Conservation (phyloP, 108 stramenopile genomes). For the Asterionellopsis glacialis region DNA sequence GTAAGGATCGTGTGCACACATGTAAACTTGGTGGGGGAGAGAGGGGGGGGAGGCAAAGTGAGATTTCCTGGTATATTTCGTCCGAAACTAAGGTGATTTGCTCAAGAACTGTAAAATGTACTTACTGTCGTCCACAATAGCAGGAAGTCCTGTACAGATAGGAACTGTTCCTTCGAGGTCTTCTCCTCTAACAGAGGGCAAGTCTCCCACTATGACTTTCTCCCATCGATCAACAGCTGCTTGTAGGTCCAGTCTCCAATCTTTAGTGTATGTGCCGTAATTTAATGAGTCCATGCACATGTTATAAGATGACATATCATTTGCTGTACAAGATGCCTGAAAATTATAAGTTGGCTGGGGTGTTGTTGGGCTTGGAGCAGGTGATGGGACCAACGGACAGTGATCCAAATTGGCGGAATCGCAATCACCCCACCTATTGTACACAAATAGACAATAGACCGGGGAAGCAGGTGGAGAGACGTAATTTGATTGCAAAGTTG, state of each 20-base stretch:
- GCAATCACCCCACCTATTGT: too few species aligned
- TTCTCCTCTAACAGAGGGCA: background rate
- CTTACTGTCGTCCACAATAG: constrained; percentile 1
- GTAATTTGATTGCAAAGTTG: too few species aligned
- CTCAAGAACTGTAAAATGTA: too few species aligned
- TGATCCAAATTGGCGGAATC: too few species aligned
- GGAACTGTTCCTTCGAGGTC: background rate
- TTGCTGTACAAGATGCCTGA: constrained; percentile 5
- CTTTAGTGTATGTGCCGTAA: background rate
- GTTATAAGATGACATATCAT: constrained; percentile 11
- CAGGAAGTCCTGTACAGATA: background rate
- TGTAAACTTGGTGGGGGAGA: constrained; percentile 5
- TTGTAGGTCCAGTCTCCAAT: constrained; percentile 15
- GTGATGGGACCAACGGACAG: too few species aligned
- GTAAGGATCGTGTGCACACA: constrained; percentile 6
- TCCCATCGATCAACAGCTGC: constrained; percentile 15
- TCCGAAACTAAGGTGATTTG: too few species aligned
- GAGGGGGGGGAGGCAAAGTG: background rate
- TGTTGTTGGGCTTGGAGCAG: background rate
- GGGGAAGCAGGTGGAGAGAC: too few species aligned
- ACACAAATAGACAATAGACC: too few species aligned
- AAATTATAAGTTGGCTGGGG: background rate
- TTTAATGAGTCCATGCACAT: constrained; percentile 17
- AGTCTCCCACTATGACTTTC: constrained; percentile 14
- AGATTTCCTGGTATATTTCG: background rate